Conservation (phyloP, 2,329 filamentous ascomycete species). For the Penicillium glabrum region DNA sequence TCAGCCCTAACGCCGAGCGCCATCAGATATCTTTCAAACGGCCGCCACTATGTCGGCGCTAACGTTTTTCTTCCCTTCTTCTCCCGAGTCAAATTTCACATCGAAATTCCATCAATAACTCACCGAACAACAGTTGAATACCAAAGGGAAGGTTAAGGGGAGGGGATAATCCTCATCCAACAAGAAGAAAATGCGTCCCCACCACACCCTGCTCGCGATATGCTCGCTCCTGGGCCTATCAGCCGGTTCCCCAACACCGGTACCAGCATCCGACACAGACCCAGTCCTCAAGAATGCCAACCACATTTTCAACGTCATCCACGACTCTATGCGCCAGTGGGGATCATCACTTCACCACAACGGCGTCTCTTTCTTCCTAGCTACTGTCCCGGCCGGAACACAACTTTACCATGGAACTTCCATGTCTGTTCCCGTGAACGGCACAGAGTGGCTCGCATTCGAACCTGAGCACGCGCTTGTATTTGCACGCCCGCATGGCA, state of each 20-base stretch:
- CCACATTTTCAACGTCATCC: constrained; percentile 70
- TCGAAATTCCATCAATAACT: neutral
- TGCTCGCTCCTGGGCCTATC: constrained; percentile 10
- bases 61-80: neutral
- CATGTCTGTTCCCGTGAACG: constrained; percentile 47
- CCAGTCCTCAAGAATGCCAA: constrained; percentile 51
- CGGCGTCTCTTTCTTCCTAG: constrained; percentile 70
- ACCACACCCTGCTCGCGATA: constrained; percentile 7
- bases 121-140: neutral
- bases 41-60: neutral
- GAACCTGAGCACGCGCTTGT: constrained; percentile 70
- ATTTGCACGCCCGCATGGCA: constrained; percentile 52
- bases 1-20: neutral
- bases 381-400: constrained; percentile 63
- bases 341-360: constrained; percentile 73
- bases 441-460: constrained; percentile 72
- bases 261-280: constrained; percentile 33
- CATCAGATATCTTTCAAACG: constrained; percentile 1
- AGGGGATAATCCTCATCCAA: neutral
- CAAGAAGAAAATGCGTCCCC: constrained; percentile 9
- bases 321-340: constrained; percentile 73
- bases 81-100: neutral
- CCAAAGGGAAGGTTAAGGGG: neutral
- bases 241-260: neutral
- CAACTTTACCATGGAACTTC: constrained; percentile 66